phyloP scores from a whole-genome alignment of 129 eudicot species.

The Tagetes erecta region DNA sequence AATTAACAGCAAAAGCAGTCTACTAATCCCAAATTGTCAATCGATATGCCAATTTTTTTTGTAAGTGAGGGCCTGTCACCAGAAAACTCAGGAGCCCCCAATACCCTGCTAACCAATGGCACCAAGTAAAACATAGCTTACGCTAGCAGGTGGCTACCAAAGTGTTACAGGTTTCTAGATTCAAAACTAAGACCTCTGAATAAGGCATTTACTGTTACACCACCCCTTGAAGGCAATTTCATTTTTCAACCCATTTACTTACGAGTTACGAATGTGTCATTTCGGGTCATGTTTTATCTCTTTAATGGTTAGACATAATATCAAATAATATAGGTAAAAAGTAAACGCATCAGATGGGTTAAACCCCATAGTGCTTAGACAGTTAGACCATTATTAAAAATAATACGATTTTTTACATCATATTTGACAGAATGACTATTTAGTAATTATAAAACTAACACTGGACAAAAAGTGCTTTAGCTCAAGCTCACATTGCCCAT shows the following conservation, averaged over 20 bases:
- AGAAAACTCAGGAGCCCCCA: background rate
- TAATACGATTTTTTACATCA: background rate
- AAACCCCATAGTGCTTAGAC: background rate
- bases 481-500: background rate
- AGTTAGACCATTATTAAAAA: background rate
- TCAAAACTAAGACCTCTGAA: background rate
- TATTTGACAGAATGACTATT: background rate
- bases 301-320: background rate
- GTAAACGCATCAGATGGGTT: background rate
- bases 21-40: background rate
- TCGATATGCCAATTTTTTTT: background rate
- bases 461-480: background rate
- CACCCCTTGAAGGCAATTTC: constrained; percentile 5
- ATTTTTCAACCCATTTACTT: background rate
- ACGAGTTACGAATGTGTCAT: background rate
- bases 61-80: background rate
- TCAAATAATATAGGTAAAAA: background rate
- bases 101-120: background rate
- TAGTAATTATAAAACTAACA: background rate
- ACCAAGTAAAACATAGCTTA: background rate
- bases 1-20: background rate
- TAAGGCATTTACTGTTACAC: background rate
- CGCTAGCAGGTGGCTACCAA: background rate
- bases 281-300: constrained; percentile 2
- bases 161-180: background rate